Conservation (phyloP, 768 basidiomycete species). For the Clavulina sp. region DNA sequence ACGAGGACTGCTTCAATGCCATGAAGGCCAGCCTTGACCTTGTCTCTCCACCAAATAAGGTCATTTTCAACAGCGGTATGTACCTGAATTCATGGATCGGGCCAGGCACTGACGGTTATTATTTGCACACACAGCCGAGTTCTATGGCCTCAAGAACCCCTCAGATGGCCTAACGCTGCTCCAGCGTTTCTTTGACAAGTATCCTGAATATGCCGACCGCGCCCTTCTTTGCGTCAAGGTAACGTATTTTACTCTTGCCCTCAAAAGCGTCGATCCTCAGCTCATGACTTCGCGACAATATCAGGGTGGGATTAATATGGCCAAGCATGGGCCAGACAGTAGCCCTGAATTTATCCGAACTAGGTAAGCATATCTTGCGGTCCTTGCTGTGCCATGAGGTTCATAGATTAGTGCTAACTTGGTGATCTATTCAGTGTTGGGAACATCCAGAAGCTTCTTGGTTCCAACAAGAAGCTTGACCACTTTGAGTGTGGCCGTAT, state of each 20-base stretch:
- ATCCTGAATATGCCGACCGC: conserved; percentile 18
- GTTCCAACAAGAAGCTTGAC: conserved; percentile 39
- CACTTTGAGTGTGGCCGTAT: conserved; percentile 38
- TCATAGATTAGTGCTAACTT: too few relatives aligned
- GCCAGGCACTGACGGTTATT: not conserved
- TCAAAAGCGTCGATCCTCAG: too few relatives aligned
- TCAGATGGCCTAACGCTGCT: conserved; percentile 22
- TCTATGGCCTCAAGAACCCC: conserved; percentile 20
- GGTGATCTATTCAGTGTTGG: conserved; percentile 24
- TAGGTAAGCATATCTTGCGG: not conserved
- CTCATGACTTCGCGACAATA: too few relatives aligned
- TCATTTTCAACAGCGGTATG: conserved; percentile 34
- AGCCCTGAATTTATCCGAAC: conserved; percentile 24
- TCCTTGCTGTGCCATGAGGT: too few relatives aligned
- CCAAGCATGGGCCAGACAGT: not conserved
- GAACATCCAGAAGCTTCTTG: conserved; percentile 27
- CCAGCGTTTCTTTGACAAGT: conserved; percentile 21
- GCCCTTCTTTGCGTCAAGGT: conserved; percentile 26
- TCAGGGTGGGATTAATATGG: conserved; percentile 3
- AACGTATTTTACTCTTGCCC: conserved; percentile 8
- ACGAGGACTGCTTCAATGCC: conserved; percentile 42
- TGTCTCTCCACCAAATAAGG: conserved; percentile 24
- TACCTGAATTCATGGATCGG: too few relatives aligned
- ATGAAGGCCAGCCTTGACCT: conserved; percentile 28
- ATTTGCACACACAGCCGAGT: conserved; percentile 16